Percentiles rank a stretch among this genome's conserved stretches.
These are phyloP conservation scores for Leccinum subrobustum DNA, from an alignment of 1,284 basidiomycete species.

Conservation along the genomic window DNA sequence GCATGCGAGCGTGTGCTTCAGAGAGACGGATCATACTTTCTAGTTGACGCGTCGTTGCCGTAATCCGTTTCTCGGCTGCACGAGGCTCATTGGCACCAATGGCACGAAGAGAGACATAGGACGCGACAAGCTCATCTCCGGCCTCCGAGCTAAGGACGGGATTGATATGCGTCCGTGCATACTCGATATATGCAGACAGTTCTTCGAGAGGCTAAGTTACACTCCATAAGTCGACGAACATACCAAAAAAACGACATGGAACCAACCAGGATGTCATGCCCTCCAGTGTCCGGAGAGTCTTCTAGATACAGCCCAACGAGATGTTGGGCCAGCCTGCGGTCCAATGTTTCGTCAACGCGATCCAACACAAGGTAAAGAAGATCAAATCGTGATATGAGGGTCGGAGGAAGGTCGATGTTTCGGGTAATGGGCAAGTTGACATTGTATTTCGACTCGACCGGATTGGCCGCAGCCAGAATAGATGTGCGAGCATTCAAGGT, in stretches of 20 bases:
- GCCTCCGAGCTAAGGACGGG: slow-evolving; percentile 90
- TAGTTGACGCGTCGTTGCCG: slow-evolving; percentile 95
- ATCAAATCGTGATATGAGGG: slow-evolving; percentile 97
- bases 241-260: neutral
- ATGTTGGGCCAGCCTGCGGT: slow-evolving; percentile 91
- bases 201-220: slow-evolving; percentile 75
- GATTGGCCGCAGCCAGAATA: slow-evolving; percentile 96
- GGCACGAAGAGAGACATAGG: slow-evolving; percentile 94
- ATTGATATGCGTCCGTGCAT: slow-evolving; percentile 85
- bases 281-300: slow-evolving; percentile 66
- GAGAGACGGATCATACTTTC: slow-evolving; percentile 98
- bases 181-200: slow-evolving; percentile 93
- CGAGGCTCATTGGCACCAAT: slow-evolving; percentile 84
- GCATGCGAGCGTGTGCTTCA: slow-evolving; percentile 96
- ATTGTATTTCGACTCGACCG: slow-evolving; percentile 95
- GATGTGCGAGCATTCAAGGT: slow-evolving; percentile 97
- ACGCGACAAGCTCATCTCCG: slow-evolving; percentile 78
- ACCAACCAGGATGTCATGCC: slow-evolving; percentile 78
- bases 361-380: slow-evolving; percentile 97
- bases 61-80: slow-evolving; percentile 89
- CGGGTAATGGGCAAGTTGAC: slow-evolving; percentile 83
- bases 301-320: slow-evolving; percentile 93
- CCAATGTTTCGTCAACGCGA: slow-evolving; percentile 87
- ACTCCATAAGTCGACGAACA: slow-evolving; percentile 1
- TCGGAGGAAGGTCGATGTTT: slow-evolving; percentile 93